Base-by-base conservation (phyloP, 2,329 filamentous ascomycete species). In the Fusarium phyllophilum region DNA sequence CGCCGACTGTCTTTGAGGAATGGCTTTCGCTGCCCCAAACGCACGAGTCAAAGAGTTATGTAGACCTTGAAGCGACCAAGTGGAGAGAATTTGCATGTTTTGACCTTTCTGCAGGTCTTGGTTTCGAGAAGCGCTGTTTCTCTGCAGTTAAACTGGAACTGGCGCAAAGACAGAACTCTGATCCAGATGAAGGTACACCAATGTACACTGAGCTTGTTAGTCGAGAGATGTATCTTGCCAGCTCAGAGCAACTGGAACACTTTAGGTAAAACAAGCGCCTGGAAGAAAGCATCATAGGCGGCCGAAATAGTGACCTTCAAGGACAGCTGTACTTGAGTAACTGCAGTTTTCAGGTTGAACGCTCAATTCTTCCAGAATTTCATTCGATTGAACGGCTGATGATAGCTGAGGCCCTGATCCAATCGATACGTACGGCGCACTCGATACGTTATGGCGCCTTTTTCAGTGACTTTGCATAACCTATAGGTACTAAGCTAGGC, bases 91-190 rank as follows among this genome's bases (percentile, higher is more conserved):
- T 42, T 51, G 44, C 15, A 48, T 58, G 49, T 64, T 45, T 64
- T 61, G 44, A 44, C 62, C 48, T 65, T 57, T 74, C 71, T 72
- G 71, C 70, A 72, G 54, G 70, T 73, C 62, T 71, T 56, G 49
- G 76, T 78, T 78, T 78, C 74, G 70, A 78, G 76, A 78, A 60
- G 76, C 76, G 75, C 75, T 58, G 61, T 59, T 46, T 42, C 58
- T 52, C 29, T 36, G 51, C 45, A 66, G 51, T 31, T 41, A 61
- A 51, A 63, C n/a, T 66, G 46, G 66, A 75, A 74, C 69, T 72
- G 72, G 61, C 66, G 66, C 73, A 54, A 60, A 60, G 62, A 52
- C 48, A 63, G 18, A 44, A 26, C 38, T 49, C 58, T 44, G 41
- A 29, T 33, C 41, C 6, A 22, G 36, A 34, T 20, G 36, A 60